A percentile compares a stretch with the other conserved stretches of the same genome.
Evolutionary conservation across 75 land plant genomes (phyloP).

Genomic region (Picea sitchensis): DNA sequence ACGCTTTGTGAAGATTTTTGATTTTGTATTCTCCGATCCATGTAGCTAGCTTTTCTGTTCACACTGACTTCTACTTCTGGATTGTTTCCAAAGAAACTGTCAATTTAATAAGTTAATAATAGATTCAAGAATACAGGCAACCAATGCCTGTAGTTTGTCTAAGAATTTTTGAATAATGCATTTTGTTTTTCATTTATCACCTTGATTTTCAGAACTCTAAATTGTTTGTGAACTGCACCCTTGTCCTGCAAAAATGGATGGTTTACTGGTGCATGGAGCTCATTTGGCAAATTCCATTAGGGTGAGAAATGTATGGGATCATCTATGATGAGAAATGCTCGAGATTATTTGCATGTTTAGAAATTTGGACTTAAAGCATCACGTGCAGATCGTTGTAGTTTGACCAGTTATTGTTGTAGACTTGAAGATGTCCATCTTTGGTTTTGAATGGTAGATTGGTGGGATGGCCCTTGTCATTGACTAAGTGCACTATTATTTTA

Average conservation of each 20-base stretch:
- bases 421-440: conserved; percentile 1
- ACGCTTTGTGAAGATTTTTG: background rate
- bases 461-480: background rate
- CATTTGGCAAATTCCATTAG: too few relatives aligned
- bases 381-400: background rate
- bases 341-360: too few relatives aligned
- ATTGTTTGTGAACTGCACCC: too few relatives aligned
- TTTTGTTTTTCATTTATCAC: too few relatives aligned
- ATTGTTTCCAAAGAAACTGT: background rate
- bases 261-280: too few relatives aligned
- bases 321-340: too few relatives aligned
- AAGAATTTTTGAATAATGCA: too few relatives aligned
- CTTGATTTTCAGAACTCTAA: too few relatives aligned
- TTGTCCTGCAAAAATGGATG: too few relatives aligned
- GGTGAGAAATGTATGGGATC: too few relatives aligned
- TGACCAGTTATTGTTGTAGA: background rate
- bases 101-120: background rate
- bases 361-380: background rate
- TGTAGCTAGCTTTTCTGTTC: background rate
- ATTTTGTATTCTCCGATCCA: background rate
- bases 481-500: background rate
- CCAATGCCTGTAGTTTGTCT: background rate
- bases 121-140: background rate
- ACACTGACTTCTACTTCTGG: background rate
- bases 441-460: background rate